Percentiles rank a stretch among this genome's conserved stretches.
These are phyloP conservation scores for Blepharisma stoltei DNA, from an alignment of 73 alveolate genomes.

Conservation along the genomic window DNA sequence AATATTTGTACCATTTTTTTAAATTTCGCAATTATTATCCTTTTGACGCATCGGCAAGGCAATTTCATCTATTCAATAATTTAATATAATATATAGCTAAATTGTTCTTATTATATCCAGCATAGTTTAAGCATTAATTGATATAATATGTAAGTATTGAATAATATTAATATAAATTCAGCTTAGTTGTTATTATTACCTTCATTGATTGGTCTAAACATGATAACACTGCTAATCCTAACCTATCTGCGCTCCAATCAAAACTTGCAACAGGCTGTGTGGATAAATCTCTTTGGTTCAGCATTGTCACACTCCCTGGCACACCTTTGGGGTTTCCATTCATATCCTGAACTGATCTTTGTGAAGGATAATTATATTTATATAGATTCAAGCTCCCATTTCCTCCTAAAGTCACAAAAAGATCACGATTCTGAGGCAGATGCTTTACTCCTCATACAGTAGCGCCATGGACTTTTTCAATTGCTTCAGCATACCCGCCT, in stretches of 20 bases:
- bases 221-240: slow-evolving; percentile 93
- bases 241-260: slow-evolving; percentile 98
- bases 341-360: slow-evolving; percentile 91
- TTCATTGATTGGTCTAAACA: slow-evolving; percentile 95
- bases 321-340: slow-evolving; percentile 96
- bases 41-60: no score
- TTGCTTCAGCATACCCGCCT: slow-evolving; percentile 93
- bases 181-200: slow-evolving; percentile 85
- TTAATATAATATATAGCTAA: no score
- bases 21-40: no score
- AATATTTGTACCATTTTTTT: no score
- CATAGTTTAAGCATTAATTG: no score
- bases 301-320: slow-evolving; percentile 89
- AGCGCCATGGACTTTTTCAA: slow-evolving; percentile 95
- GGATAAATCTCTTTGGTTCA: slow-evolving; percentile 91
- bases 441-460: slow-evolving; percentile 98
- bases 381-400: slow-evolving; percentile 91
- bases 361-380: slow-evolving; percentile 95
- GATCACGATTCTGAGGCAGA: slow-evolving; percentile 97
- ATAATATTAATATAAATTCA: slow-evolving; percentile 76
- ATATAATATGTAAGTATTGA: neutral
- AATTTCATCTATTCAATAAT: no score
- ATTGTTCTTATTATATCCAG: no score
- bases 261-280: slow-evolving; percentile 96
- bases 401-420: slow-evolving; percentile 93